Evolutionary conservation across 768 basidiomycete species (phyloP), one percentile per base, ranked within the genome.

Genomic region (Amanita thiersii): DNA sequence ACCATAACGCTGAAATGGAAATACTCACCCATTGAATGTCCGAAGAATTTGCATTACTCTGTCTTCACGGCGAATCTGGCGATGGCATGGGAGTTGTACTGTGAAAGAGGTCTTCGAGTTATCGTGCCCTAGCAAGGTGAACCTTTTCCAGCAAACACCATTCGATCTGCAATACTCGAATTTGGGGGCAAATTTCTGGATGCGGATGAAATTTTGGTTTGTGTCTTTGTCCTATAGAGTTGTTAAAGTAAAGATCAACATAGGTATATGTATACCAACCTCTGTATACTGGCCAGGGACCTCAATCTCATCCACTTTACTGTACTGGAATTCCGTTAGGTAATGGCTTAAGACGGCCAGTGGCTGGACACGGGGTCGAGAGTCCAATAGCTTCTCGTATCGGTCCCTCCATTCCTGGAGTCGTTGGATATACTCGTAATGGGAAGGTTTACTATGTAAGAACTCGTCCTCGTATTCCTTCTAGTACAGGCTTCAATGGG

Each of bases 201-300:
- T 91, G 48, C 86, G 78, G 44, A 88, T 73, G 52, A 98, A 96
- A 50, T 86, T 83, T 51, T 86, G 84, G 56, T 90, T 90, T 52
- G 73, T 88, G 59, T 99, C 94, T 59, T 93, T 91, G 56, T 98
- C 92, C 92, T 96, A 53, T 10, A 19, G 31, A 15, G 50, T 42
- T 34, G 24, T 19, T n/a, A 26, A 35, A 23, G 21, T 19, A 32
- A n/a, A 36, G 18, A 21, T 37, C 24, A 23, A 10, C 1, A 44
- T 9, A 18, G 9, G 34, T 21, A 6, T 31, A 32, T 5, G n/a
- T 19, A 7, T n/a, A 47, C 54, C 17, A n/a, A 87, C 92, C 75
- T 97, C 89, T 0, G 91, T 86, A 57, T 99, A 99, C 60, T 99
- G 96, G 5, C 96, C 96, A n/a, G 93, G 93, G 37, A 99, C 79